Evolutionary conservation across 768 basidiomycete species (phyloP), one percentile per base, ranked within the genome.

Genomic region (Arthromyces matolae): DNA sequence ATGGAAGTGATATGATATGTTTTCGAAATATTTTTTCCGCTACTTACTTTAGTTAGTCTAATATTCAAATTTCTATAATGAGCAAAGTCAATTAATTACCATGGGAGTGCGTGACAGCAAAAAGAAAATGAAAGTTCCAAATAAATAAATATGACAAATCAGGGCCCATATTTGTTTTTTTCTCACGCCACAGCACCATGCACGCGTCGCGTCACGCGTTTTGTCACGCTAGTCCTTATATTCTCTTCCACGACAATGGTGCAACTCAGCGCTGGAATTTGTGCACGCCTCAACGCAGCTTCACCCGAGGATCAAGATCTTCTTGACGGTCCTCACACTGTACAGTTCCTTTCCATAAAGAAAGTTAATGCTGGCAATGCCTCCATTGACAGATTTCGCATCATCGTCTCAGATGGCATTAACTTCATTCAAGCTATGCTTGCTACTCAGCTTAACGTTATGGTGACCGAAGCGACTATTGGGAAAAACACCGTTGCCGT

Each of bases 361-460:
- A 83, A 83, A 61, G 85, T 96, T 32, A 70, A 64, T 39, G 61
- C 63, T 8, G 54, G 61, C n/a, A 60, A 53, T 18, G 50, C 57
- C 7, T 23, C 66, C 36, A 54, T 73, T 36, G 85, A 87, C 60
- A 73, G 86, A 48, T 83, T 79, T 65, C 78, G 92, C 51, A 76
- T 95, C 50, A 90, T 97, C 65, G 71, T 97, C 32, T 95, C 93
- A 0, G 95, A 98, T 66, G 93, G 95, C 32, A 72, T 75, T 16
- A 70, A 88, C 55, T 96, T 89, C 64, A 73, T 88, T 39, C 96
- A 97, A 64, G 84, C 89, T 20, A 97, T 99, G 96, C 75, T 98
- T 27, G 90, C 93, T 4, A 97, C 94, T 0, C 88, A 92, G 60
- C 77, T 93, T 36, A 97, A 97, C 59, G 52, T 71, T 6, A 68